These are phyloP conservation scores for Centaurea solstitialis DNA, from an alignment of 129 eudicot genomes.

Conservation along the genomic window DNA sequence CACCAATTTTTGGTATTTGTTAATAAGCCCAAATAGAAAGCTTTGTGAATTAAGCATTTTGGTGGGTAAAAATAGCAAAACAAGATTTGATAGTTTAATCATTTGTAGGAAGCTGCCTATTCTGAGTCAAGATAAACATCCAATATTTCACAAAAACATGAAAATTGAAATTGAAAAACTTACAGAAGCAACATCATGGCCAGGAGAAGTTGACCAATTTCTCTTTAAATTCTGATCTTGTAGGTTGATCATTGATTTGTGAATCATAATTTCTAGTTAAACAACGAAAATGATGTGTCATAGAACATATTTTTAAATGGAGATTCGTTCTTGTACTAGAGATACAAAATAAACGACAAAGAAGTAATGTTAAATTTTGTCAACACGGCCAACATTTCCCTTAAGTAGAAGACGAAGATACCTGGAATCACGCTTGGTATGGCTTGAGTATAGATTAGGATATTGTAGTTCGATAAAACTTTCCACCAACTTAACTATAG, in stretches of 20 bases:
- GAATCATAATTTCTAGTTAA: too few species aligned
- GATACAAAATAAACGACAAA: too few species aligned
- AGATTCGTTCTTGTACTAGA: too few species aligned
- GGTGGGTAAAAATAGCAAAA: not conserved
- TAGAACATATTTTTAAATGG: too few species aligned
- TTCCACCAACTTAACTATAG: too few species aligned
- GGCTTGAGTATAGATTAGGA: too few species aligned
- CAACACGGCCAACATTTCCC: too few species aligned
- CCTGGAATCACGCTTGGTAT: too few species aligned
- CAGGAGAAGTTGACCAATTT: constrained; percentile 63
- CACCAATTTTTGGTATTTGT: not conserved
- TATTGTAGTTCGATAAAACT: too few species aligned
- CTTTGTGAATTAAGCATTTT: not conserved
- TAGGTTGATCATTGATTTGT: too few species aligned
- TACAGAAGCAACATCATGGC: constrained; percentile 89
- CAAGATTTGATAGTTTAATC: not conserved
- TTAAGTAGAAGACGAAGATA: too few species aligned
- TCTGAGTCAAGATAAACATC: not conserved
- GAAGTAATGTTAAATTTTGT: too few species aligned
- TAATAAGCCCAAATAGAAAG: not conserved
- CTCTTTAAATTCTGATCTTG: constrained; percentile 41
- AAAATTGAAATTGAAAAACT: constrained; percentile 24
- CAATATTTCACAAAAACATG: not conserved
- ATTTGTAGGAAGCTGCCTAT: not conserved
- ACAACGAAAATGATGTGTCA: constrained; percentile 27